These are phyloP conservation scores for Yarrowia galli DNA, from an alignment of 1,139 yeast genomes.

Conservation along the genomic window DNA sequence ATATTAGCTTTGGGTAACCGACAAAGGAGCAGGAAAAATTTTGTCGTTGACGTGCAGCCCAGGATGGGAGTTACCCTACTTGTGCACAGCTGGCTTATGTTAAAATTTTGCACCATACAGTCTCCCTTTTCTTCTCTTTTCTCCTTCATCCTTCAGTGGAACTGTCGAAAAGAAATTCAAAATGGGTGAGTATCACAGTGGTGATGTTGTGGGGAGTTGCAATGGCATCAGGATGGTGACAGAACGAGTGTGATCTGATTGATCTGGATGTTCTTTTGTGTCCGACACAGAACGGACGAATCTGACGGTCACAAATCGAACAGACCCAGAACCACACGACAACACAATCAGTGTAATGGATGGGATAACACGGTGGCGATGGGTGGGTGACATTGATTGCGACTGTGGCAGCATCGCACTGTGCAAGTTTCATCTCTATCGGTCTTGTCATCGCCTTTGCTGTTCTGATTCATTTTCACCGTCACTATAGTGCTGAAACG, in stretches of 20 bases:
- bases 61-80: constrained; percentile 34
- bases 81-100: constrained; percentile 34
- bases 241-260: neutral
- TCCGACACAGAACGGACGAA: neutral
- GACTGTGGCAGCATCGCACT: no score
- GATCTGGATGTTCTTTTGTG: neutral
- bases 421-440: no score
- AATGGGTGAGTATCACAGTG: constrained; percentile 47
- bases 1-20: constrained; percentile 22
- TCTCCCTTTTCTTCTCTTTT: constrained; percentile 40
- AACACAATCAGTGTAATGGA: no score
- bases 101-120: constrained; percentile 41
- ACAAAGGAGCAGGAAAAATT: constrained; percentile 32
- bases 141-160: constrained; percentile 39
- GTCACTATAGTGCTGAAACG: no score
- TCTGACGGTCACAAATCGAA: no score
- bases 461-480: no score
- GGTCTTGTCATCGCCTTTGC: no score
- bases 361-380: no score
- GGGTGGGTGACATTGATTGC: no score
- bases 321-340: no score
- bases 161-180: constrained; percentile 43
- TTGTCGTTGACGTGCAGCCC: constrained; percentile 31
- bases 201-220: no score
- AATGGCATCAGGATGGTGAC: neutral